phyloP scores from a whole-genome alignment of 2,329 filamentous ascomycete genomes.

The Penicillium janthinellum region DNA sequence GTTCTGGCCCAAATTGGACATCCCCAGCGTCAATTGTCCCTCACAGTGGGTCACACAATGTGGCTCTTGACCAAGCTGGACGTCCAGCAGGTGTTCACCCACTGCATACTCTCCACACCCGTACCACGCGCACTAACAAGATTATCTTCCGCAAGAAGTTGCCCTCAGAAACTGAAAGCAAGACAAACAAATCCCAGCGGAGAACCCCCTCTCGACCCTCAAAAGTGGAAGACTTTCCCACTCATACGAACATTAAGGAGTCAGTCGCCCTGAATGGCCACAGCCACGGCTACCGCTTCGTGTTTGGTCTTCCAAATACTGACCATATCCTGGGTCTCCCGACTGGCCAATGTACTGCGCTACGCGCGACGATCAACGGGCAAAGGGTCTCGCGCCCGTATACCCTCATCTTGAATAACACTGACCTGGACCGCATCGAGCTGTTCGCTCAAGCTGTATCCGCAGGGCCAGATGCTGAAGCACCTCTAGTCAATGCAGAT shows the following conservation, averaged over 20 bases:
- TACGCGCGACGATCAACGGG: not conserved
- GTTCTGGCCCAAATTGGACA: slow-evolving; percentile 26
- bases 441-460: not conserved
- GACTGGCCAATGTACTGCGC: not conserved
- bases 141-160: slow-evolving; percentile 32
- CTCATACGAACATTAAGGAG: not conserved
- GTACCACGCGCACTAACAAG: slow-evolving; percentile 39
- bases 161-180: slow-evolving; percentile 4
- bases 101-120: slow-evolving; percentile 37
- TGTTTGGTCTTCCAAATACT: not conserved
- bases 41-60: slow-evolving; percentile 18
- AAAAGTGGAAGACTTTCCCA: slow-evolving; percentile 41
- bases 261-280: not conserved
- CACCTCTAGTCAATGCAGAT: slow-evolving; percentile 30
- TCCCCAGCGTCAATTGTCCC: slow-evolving; percentile 24
- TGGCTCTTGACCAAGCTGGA: slow-evolving; percentile 26
- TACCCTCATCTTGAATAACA: not conserved
- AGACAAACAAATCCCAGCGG: not conserved
- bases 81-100: slow-evolving; percentile 29
- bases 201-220: not conserved
- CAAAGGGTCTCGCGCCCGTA: not conserved
- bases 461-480: slow-evolving; percentile 23
- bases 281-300: not conserved
- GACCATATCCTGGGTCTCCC: not conserved
- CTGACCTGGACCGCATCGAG: not conserved